Evolutionary conservation across 495 filamentous ascomycete genomes (phyloP).

Genomic region (Aspergillus panamensis): DNA sequence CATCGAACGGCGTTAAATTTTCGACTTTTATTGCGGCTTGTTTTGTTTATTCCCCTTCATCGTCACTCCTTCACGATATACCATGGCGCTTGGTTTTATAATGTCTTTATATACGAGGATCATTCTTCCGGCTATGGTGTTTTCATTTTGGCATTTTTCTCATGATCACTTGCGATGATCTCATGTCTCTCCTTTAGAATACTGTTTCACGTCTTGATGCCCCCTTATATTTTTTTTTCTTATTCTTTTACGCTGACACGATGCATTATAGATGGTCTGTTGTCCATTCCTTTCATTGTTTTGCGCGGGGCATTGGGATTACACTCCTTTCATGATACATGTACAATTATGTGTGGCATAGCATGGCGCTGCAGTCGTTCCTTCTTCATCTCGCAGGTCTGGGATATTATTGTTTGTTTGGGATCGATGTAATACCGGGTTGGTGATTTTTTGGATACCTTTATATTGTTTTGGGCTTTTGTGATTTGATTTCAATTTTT

Average conservation of each 20-base stretch:
- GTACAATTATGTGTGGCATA: conserved; percentile 43
- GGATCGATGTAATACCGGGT: conserved; percentile 30
- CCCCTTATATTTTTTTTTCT: conserved; percentile 29
- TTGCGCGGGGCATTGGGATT: conserved; percentile 41
- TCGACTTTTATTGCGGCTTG: conserved; percentile 15
- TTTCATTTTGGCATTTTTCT: conserved; percentile 11
- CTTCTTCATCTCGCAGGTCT: conserved; percentile 40
- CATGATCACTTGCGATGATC: conserved; percentile 32
- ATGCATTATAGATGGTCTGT: conserved; percentile 39
- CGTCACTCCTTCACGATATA: conserved; percentile 42
- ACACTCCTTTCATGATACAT: conserved; percentile 37
- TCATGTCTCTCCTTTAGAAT: conserved; percentile 42
- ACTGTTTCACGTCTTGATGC: conserved; percentile 37
- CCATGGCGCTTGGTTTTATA: conserved; percentile 30
- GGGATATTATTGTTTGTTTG: conserved; percentile 19
- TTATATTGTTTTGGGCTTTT: conserved; percentile 6
- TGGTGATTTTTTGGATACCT: conserved; percentile 19
- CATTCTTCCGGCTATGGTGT: conserved; percentile 15
- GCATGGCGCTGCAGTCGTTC: conserved; percentile 47
- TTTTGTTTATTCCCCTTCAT: conserved; percentile 22
- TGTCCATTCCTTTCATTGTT: conserved; percentile 37
- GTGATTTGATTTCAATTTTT: conserved; percentile 2
- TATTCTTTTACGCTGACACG: conserved; percentile 20
- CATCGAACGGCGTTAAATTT: conserved; percentile 18
- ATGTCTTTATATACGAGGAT: conserved; percentile 18